A percentile compares a stretch with the other conserved stretches of the same genome.
These are phyloP conservation scores for Starmerella roubikii DNA, from an alignment of 805 yeast genomes.

Conservation along the genomic window DNA sequence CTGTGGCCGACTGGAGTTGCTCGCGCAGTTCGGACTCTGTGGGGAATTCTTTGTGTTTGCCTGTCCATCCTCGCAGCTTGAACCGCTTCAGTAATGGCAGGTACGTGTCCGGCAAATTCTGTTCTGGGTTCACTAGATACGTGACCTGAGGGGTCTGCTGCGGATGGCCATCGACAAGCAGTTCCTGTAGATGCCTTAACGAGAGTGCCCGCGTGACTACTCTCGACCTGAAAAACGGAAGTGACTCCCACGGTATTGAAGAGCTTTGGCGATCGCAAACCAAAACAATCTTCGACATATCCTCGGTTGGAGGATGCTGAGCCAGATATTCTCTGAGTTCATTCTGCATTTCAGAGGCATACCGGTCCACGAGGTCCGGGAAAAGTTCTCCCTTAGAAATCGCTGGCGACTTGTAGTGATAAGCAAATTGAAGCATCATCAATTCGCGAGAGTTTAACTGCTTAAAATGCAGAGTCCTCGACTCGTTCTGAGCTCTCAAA, in stretches of 20 bases:
- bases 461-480: too few relatives aligned
- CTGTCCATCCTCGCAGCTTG: conserved; percentile 34
- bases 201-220: conserved; percentile 29
- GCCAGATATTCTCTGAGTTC: too few relatives aligned
- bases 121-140: conserved; percentile 69
- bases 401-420: too few relatives aligned
- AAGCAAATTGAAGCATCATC: too few relatives aligned
- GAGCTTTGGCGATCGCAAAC: conserved; percentile 54
- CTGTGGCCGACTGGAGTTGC: conserved; percentile 31
- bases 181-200: conserved; percentile 20
- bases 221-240: conserved; percentile 27
- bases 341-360: too few relatives aligned
- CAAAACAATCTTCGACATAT: too few relatives aligned
- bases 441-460: too few relatives aligned
- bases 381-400: too few relatives aligned
- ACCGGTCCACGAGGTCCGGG: too few relatives aligned
- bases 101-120: conserved; percentile 62
- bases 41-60: conserved; percentile 45
- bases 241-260: conserved; percentile 83
- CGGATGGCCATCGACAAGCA: not conserved
- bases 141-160: conserved; percentile 18
- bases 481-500: too few relatives aligned
- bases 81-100: conserved; percentile 38
- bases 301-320: too few relatives aligned
- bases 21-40: conserved; percentile 38